Evolutionary conservation across 345 rosid species (phyloP), one percentile per base, ranked within the genome.

Genomic region (Aquilaria yunnanensis): DNA sequence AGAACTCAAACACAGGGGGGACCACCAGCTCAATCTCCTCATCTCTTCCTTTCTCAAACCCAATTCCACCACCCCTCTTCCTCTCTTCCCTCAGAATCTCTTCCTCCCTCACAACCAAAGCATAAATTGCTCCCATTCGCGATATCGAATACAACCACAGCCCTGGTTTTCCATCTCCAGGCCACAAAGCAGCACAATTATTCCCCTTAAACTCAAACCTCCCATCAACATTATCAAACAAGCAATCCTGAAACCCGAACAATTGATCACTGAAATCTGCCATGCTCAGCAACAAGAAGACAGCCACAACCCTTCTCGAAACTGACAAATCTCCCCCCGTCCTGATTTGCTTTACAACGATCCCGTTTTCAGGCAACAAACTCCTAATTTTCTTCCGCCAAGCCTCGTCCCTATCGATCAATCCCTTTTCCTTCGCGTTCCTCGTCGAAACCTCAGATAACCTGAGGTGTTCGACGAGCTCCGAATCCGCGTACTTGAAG

Each of bases 201-300:
- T 88, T 85, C 31, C 97, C 95, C 0, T 59, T 2, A 66, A 88
- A 90, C 75, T 90, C 92, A 0, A 88, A 76, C 14, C 86, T 68
- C 5, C 95, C 96, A 4, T 88, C 79, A 0, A 53, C 12, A 62
- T 94, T 90, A 16, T 81, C 81, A 60, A 94, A 86, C 14, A 86
- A 50, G 47, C 14, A 74, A 56, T 94, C 96, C 71, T 86, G 96
- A 30, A 86, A 88, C 9, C 95, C 85, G 30, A 86, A 90, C 6
- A 85, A 65, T 67, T 94, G 97, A 59, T 86, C 99, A 54, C 99
- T 90, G 64, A 94, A 88, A 78, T 94, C 97, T 0, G 96, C 99
- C 81, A 94, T 83, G 0, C 96, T 88, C 92, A 94, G 82, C 67
- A 90, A 4, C 5, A 90, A 51, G 71, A 90, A 94, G 14, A 66